Base-by-base conservation (phyloP, 768 basidiomycete species). In the Boletus insuetus region DNA sequence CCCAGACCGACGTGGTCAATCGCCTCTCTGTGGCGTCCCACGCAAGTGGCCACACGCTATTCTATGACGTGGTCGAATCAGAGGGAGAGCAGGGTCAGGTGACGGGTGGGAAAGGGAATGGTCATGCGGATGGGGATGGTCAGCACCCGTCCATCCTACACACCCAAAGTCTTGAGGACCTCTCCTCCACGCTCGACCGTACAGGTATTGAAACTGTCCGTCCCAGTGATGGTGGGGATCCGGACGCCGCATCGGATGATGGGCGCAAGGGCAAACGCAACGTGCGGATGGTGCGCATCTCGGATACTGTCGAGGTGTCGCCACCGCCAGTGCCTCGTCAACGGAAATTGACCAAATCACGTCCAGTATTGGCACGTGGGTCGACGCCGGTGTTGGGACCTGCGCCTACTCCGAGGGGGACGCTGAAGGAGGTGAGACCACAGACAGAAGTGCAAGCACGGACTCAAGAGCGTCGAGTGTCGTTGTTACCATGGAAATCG, bases 21-120 rank as follows among this genome's bases (percentile, higher is more conserved):
- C 62, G 68, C 1, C 59, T 71, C 45, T 69, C 68, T 0, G 37
- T 60, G 2, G 45, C 51, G 0, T 71, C 69, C 17, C 57, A 62
- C 29, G 49, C 58, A 17, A 69, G 68, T 16, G 68, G 68, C 1
- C 60, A 65, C 24, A 71, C 68, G 3, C 52, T 64, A 20, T 69
- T 70, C 46, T 69, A 57, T 22, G 68, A 69, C 17, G 14, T 63
- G 29, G 49, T 49, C 20, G 53, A 69, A 10, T 29, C 55, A 3
- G 58, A 50, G 3, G 56, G 6, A 9, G 55, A 47, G 1, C 29
- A 45, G 16, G 42, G n/a, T 40, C 45, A 35, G 31, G 19, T 43
- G 29, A 51, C 26, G 10, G 1, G 13, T 20, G 16, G 16, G 17
- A 31, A 39, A 22, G 26, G 39, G 6, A 32, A 31, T 7, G 37